Conservation (phyloP, 306 rosid species). For the Fragaria iinumae region DNA sequence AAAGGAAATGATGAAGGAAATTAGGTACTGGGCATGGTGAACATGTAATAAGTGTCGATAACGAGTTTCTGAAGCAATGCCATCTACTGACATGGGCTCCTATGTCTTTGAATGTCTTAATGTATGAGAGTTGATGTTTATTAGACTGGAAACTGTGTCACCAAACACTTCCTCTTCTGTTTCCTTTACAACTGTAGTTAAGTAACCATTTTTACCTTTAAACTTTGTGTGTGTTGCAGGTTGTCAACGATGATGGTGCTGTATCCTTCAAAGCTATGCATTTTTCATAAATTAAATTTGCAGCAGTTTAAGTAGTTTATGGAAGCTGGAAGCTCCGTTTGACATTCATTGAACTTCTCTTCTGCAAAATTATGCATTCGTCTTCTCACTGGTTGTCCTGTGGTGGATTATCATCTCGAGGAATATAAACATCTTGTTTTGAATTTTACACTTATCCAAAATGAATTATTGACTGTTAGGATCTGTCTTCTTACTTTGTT, state of each 20-base stretch:
- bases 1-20: background rate
- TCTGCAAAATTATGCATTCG: background rate
- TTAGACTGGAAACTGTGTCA: background rate
- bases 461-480: background rate
- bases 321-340: background rate
- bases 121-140: background rate
- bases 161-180: background rate
- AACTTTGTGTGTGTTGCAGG: slow-evolving; percentile 60
- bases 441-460: background rate
- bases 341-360: background rate
- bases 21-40: background rate
- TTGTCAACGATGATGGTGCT: slow-evolving; percentile 87
- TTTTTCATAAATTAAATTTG: slow-evolving; percentile 11
- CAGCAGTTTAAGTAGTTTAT: background rate
- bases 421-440: background rate
- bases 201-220: slow-evolving; percentile 6
- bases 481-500: background rate
- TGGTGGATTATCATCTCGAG: background rate
- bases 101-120: background rate
- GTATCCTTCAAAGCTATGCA: slow-evolving; percentile 58
- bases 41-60: background rate
- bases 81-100: background rate
- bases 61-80: background rate
- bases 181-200: background rate
- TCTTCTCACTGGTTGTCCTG: background rate